These are phyloP conservation scores for Ceratocystis destructans DNA, from an alignment of 2,329 filamentous ascomycete genomes.

Conservation along the genomic window DNA sequence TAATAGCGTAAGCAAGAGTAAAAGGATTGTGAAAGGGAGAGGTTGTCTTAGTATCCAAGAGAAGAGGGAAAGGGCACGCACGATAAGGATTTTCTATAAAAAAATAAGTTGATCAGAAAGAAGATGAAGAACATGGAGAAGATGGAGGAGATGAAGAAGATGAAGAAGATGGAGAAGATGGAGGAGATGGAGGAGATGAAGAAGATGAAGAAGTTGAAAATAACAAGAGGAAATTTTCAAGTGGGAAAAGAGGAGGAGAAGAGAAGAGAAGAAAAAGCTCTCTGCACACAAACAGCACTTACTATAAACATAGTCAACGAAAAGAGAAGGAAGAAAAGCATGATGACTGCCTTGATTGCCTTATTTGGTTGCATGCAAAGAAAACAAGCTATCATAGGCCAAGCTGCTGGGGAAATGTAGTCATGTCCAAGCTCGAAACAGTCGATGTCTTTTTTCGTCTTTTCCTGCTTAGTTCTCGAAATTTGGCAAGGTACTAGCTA, in stretches of 20 bases:
- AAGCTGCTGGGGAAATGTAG: neutral
- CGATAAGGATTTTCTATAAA: neutral
- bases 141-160: neutral
- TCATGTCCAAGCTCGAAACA: conserved; percentile 4
- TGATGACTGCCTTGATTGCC: neutral
- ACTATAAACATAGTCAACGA: neutral
- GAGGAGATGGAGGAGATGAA: neutral
- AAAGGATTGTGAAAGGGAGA: neutral
- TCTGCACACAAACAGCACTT: neutral
- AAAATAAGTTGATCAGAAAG: neutral
- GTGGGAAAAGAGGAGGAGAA: neutral
- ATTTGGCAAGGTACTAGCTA: neutral
- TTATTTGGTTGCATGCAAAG: neutral
- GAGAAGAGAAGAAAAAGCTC: neutral
- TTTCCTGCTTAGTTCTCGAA: neutral
- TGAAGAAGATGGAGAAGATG: neutral
- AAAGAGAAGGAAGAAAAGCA: conserved; percentile 1
- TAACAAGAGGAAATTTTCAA: neutral
- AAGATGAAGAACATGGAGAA: neutral
- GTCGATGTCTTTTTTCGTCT: neutral
- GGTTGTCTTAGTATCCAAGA: neutral
- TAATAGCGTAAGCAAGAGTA: neutral
- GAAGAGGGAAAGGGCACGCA: neutral
- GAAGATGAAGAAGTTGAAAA: neutral
- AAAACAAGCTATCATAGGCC: neutral